Evolutionary conservation across 345 rosid species (phyloP).

Genomic region (Ailanthus altissimus): DNA sequence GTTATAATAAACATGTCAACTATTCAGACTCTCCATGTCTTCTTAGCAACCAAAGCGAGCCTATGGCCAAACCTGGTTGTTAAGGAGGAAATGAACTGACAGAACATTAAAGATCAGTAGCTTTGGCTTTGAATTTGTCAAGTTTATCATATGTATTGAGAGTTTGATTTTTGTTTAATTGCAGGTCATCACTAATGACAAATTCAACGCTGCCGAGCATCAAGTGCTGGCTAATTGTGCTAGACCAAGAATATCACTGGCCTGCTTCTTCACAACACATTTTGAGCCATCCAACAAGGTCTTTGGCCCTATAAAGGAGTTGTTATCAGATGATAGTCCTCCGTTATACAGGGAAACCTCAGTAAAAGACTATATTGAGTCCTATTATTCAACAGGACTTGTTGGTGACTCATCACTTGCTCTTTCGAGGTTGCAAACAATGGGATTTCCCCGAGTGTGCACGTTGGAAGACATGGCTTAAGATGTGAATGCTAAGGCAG

Average conservation of each 20-base stretch:
- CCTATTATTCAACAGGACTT: conserved; percentile 3
- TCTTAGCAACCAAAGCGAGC: neutral
- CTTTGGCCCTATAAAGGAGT: conserved; percentile 26
- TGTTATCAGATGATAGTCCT: conserved; percentile 20
- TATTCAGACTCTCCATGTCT: neutral
- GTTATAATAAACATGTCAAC: neutral
- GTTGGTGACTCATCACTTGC: conserved; percentile 8
- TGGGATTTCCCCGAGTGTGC: neutral
- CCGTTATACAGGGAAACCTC: conserved; percentile 28
- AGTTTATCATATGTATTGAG: neutral
- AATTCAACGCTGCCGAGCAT: conserved; percentile 27
- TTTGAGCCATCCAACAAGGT: conserved; percentile 9
- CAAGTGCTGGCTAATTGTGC: conserved; percentile 26
- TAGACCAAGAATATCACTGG: conserved; percentile 35
- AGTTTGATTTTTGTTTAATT: too few species aligned
- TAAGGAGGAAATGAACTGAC: neutral
- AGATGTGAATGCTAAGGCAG: neutral
- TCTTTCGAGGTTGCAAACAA: neutral
- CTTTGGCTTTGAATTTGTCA: neutral
- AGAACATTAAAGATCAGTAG: neutral
- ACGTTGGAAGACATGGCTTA: neutral
- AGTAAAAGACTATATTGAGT: conserved; percentile 6
- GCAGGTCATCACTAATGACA: conserved; percentile 29
- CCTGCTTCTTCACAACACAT: conserved; percentile 19
- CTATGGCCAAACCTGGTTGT: neutral